phyloP scores from a whole-genome alignment of 768 basidiomycete species.

The Lactarius hatsudake region DNA sequence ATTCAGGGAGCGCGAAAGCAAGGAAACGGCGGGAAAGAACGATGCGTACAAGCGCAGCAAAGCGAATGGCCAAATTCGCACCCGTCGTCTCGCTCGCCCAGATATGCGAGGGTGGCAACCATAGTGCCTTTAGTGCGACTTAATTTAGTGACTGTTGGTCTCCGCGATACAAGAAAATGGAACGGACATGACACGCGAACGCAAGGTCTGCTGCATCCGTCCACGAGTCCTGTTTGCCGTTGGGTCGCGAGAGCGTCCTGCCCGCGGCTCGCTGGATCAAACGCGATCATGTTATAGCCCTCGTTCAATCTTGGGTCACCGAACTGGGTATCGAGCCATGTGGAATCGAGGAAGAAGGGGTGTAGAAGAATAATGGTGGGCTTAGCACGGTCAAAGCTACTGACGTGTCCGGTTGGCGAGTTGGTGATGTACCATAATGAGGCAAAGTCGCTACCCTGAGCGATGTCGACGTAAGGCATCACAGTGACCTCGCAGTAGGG shows the following conservation, averaged over 20 bases:
- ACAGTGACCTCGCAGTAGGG: neutral
- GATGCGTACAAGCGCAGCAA: constrained; percentile 27
- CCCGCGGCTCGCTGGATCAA: constrained; percentile 32
- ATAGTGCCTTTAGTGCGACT: constrained; percentile 23
- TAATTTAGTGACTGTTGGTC: neutral
- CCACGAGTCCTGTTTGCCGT: constrained; percentile 31
- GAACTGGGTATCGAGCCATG: constrained; percentile 32
- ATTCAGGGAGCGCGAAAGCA: neutral
- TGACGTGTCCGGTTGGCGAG: constrained; percentile 29
- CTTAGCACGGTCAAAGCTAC: constrained; percentile 29
- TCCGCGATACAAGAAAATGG: neutral
- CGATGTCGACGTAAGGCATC: constrained; percentile 30
- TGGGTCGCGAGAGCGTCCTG: constrained; percentile 24
- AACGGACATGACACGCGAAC: constrained; percentile 27
- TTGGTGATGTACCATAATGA: constrained; percentile 34
- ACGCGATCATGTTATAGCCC: constrained; percentile 32
- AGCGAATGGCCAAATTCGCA: constrained; percentile 30
- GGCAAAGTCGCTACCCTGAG: constrained; percentile 27
- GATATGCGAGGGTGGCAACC: constrained; percentile 31
- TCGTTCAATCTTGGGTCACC: constrained; percentile 30
- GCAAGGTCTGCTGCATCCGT: constrained; percentile 34
- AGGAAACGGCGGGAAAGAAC: neutral
- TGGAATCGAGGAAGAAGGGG: constrained; percentile 31
- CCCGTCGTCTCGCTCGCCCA: constrained; percentile 32
- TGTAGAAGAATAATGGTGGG: constrained; percentile 32